Percentiles rank a stretch among this genome's conserved stretches.
Evolutionary conservation across 768 basidiomycete genomes (phyloP).

Genomic region (Phlegmacium glaucopus): DNA sequence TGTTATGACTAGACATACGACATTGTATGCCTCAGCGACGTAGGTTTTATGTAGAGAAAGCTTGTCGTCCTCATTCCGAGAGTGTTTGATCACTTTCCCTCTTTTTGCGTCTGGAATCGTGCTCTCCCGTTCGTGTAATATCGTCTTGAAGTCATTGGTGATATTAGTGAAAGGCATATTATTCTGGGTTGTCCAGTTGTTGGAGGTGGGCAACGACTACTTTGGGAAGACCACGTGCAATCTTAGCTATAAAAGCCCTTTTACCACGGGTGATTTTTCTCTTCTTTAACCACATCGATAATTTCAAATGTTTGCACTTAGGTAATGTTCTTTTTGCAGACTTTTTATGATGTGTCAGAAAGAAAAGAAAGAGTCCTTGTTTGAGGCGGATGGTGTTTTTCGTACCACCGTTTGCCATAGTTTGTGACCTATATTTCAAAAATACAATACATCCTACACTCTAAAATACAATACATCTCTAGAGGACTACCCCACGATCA

Average conservation of each 20-base stretch:
- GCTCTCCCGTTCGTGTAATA: constrained; percentile 45
- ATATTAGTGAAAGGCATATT: constrained; percentile 58
- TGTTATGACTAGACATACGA: constrained; percentile 35
- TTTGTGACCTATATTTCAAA: constrained; percentile 28
- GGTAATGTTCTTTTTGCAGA: constrained; percentile 6
- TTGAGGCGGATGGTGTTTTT: constrained; percentile 64
- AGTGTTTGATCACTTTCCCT: constrained; percentile 38
- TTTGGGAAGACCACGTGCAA: constrained; percentile 17
- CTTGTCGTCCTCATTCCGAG: constrained; percentile 34
- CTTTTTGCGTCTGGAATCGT: constrained; percentile 44
- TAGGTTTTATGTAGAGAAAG: constrained; percentile 59
- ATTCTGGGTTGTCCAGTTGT: constrained; percentile 5
- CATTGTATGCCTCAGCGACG: constrained; percentile 69
- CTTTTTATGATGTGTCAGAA: constrained; percentile 24
- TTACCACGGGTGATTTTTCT: too few relatives aligned
- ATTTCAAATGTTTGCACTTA: constrained; percentile 7
- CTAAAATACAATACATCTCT: not conserved
- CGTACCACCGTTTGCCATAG: constrained; percentile 65
- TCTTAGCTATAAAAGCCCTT: too few relatives aligned
- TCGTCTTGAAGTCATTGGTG: constrained; percentile 58
- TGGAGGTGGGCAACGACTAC: constrained; percentile 3
- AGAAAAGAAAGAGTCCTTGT: constrained; percentile 47
- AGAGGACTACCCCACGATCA: constrained; percentile 13
- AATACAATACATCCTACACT: not conserved
- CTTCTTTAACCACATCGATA: constrained; percentile 18